Percentiles rank a stretch among this genome's conserved stretches.
Evolutionary conservation across 2,329 filamentous ascomycete genomes (phyloP).

Genomic region (Plenodomus lindquistii): DNA sequence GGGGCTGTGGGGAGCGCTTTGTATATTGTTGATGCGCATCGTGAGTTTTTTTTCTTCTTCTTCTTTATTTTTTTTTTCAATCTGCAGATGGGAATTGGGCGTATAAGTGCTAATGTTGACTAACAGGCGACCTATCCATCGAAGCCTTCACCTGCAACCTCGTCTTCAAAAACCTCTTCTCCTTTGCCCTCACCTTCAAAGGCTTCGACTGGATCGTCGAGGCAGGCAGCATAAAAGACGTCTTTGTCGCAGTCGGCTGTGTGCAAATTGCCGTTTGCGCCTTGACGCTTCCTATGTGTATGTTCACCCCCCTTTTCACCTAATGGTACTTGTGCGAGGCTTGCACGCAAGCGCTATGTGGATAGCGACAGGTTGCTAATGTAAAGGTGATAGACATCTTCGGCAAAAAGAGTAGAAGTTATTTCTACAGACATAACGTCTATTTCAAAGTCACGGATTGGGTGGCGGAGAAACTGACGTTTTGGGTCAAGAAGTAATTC

Average conservation of each 20-base stretch:
- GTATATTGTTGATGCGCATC: constrained; percentile 92
- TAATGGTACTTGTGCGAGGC: not conserved
- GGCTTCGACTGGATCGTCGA: constrained; percentile 80
- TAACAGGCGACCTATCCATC: constrained; percentile 72
- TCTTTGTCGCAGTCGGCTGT: constrained; percentile 73
- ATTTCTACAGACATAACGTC: constrained; percentile 40
- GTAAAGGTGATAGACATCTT: constrained; percentile 32
- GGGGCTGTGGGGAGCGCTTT: constrained; percentile 83
- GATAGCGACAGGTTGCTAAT: not conserved
- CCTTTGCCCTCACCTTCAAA: constrained; percentile 80
- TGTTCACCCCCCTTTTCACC: constrained; percentile 55
- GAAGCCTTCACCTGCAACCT: constrained; percentile 89
- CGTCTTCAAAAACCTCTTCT: constrained; percentile 94
- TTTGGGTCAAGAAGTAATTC: constrained; percentile 7
- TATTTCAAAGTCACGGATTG: constrained; percentile 37
- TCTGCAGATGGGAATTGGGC: too few relatives aligned
- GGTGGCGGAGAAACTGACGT: constrained; percentile 28
- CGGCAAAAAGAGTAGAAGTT: constrained; percentile 42
- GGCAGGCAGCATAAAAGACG: constrained; percentile 61
- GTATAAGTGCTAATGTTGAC: too few relatives aligned
- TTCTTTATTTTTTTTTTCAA: not conserved
- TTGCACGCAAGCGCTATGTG: not conserved
- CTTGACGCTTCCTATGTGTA: constrained; percentile 77
- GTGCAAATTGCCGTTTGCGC: constrained; percentile 79
- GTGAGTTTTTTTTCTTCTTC: constrained; percentile 48